Evolutionary conservation across 2,329 filamentous ascomycete species (phyloP).

Genomic region (Diplodia intermedia): DNA sequence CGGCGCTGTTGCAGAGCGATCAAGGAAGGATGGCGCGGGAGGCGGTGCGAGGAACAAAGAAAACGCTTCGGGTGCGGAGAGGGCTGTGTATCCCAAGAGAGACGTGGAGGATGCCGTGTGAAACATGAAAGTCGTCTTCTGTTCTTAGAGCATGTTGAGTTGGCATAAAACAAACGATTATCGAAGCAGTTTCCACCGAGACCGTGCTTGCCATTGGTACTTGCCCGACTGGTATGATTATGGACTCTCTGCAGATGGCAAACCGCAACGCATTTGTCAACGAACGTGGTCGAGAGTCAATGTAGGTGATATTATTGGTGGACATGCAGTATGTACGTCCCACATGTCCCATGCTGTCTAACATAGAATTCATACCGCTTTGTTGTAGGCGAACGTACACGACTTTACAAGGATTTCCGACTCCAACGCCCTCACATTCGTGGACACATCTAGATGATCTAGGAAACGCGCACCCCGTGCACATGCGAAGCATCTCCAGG

Average conservation of each 20-base stretch:
- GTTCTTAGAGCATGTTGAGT: too few relatives aligned
- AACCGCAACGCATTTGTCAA: too few relatives aligned
- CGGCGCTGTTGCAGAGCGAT: slow-evolving; percentile 39
- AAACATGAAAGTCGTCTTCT: not conserved
- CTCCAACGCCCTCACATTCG: slow-evolving; percentile 22
- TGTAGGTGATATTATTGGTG: not conserved
- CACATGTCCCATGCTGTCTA: not conserved
- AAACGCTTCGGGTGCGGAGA: not conserved
- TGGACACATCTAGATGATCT: slow-evolving; percentile 22
- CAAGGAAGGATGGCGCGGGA: not conserved
- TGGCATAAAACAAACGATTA: too few relatives aligned
- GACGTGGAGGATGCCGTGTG: not conserved
- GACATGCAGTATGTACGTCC: slow-evolving; percentile 3
- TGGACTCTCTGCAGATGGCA: too few relatives aligned
- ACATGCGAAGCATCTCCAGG: slow-evolving; percentile 26
- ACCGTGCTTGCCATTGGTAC: too few relatives aligned
- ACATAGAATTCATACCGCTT: slow-evolving; percentile 21
- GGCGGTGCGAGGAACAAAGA: slow-evolving; percentile 32
- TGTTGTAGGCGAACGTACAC: slow-evolving; percentile 15
- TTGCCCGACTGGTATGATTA: too few relatives aligned
- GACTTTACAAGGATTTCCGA: slow-evolving; percentile 16
- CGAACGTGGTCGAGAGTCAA: not conserved
- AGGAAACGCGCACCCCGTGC: slow-evolving; percentile 31
- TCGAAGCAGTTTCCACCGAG: too few relatives aligned
- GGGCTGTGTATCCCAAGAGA: not conserved